These are phyloP conservation scores for Lactarius sanguifluus DNA, from an alignment of 768 basidiomycete species.

Conservation along the genomic window DNA sequence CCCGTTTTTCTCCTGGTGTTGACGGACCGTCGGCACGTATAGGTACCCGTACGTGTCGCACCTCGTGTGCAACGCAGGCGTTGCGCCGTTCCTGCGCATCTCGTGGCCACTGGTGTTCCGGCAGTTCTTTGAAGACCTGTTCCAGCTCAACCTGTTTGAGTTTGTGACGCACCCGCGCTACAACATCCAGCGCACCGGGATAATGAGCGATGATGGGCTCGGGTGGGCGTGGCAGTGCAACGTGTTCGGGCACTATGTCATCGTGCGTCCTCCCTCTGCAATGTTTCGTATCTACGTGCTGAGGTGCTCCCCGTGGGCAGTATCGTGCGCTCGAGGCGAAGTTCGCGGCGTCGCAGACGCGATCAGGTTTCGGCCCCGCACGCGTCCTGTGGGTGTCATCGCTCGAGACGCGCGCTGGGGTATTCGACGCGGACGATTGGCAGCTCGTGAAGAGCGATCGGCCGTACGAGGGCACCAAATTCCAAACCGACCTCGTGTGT, in stretches of 20 bases:
- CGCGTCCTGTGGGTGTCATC: constrained; percentile 84
- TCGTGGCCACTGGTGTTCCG: constrained; percentile 47
- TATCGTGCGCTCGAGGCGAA: constrained; percentile 59
- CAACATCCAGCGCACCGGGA: constrained; percentile 57
- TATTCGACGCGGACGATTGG: constrained; percentile 66
- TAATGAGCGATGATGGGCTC: constrained; percentile 63
- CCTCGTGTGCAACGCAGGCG: constrained; percentile 77
- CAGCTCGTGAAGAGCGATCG: constrained; percentile 60
- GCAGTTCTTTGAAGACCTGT: constrained; percentile 43
- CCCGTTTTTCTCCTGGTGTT: background rate
- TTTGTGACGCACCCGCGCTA: constrained; percentile 56
- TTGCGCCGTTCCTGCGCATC: constrained; percentile 56
- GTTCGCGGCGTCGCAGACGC: constrained; percentile 45
- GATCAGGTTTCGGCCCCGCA: constrained; percentile 37
- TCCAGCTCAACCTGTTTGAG: constrained; percentile 39
- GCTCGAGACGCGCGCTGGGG: constrained; percentile 53
- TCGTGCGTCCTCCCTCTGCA: constrained; percentile 49
- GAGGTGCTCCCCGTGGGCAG: constrained; percentile 40
- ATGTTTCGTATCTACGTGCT: too few relatives aligned
- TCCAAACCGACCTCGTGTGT: constrained; percentile 70
- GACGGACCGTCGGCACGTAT: background rate
- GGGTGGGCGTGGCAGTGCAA: constrained; percentile 88
- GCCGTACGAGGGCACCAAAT: constrained; percentile 73
- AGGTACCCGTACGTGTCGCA: constrained; percentile 84
- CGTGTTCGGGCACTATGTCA: constrained; percentile 74